Percentiles rank a stretch among this genome's conserved stretches.
Evolutionary conservation across 2,329 filamentous ascomycete species (phyloP).

Genomic region (Neofusicoccum ribis): DNA sequence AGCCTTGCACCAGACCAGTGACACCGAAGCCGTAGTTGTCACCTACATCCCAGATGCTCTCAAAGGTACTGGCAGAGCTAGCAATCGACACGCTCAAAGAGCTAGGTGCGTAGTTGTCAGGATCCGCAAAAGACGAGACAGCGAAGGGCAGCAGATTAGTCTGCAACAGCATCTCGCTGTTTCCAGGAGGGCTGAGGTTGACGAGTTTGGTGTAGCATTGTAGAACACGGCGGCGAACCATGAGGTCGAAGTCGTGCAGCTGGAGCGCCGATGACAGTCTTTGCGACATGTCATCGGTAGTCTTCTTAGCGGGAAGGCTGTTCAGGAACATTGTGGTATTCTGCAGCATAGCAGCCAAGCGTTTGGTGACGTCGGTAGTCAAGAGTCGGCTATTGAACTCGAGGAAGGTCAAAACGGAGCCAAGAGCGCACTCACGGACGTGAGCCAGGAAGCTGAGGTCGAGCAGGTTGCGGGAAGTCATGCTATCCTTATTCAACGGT

Average conservation of each 20-base stretch:
- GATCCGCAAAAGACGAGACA: conserved; percentile 89
- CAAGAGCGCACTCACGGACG: conserved; percentile 89
- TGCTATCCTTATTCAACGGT: conserved; percentile 89
- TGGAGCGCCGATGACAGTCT: conserved; percentile 82
- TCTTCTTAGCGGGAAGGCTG: conserved; percentile 78
- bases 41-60: conserved; percentile 90
- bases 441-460: conserved; percentile 93
- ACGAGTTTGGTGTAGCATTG: conserved; percentile 94
- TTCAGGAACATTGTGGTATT: conserved; percentile 90
- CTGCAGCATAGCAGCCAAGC: conserved; percentile 91
- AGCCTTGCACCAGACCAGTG: conserved; percentile 78
- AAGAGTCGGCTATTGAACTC: conserved; percentile 90
- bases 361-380: conserved; percentile 90
- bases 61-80: conserved; percentile 83
- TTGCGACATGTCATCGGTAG: conserved; percentile 81
- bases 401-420: conserved; percentile 87
- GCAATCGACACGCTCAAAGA: conserved; percentile 82
- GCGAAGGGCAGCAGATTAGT: conserved; percentile 89
- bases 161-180: conserved; percentile 82
- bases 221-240: conserved; percentile 88
- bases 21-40: conserved; percentile 96
- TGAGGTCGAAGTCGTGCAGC: conserved; percentile 83
- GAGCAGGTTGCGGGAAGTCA: conserved; percentile 75
- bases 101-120: conserved; percentile 75
- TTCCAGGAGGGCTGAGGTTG: conserved; percentile 80